These are phyloP conservation scores for Gryganskiella cystojenkinii DNA, from an alignment of 192 early-diverging fungal genomes.

Conservation along the genomic window DNA sequence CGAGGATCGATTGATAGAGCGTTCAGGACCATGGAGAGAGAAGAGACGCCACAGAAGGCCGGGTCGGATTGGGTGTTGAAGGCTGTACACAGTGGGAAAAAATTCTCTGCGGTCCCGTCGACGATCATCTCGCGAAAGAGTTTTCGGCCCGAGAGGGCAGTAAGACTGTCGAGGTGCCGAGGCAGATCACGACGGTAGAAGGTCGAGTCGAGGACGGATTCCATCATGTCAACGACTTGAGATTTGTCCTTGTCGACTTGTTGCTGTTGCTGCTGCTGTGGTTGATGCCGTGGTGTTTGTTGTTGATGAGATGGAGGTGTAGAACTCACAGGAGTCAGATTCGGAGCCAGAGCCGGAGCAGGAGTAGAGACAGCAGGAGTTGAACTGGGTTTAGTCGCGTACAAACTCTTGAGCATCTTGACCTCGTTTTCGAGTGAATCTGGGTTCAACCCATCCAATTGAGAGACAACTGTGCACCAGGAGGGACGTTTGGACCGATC, in stretches of 20 bases:
- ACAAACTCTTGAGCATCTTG: neutral
- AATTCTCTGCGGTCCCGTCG: constrained; percentile 81
- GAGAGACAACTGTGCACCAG: constrained; percentile 11
- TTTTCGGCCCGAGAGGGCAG: constrained; percentile 73
- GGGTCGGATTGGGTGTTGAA: constrained; percentile 93
- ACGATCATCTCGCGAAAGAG: constrained; percentile 84
- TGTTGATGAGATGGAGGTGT: neutral
- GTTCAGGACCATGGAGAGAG: constrained; percentile 93
- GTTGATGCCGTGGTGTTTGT: neutral
- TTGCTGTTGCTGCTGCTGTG: neutral
- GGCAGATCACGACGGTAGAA: constrained; percentile 76
- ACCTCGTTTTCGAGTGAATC: neutral
- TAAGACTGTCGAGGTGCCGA: constrained; percentile 74
- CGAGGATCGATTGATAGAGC: constrained; percentile 90
- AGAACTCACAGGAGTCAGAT: no score
- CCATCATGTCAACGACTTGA: constrained; percentile 40
- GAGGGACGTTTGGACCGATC: constrained; percentile 21
- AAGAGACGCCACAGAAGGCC: constrained; percentile 88
- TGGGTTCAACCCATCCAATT: constrained; percentile 3
- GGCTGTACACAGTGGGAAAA: constrained; percentile 85
- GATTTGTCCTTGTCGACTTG: constrained; percentile 9
- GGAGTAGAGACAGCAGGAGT: neutral
- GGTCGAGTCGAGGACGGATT: constrained; percentile 32
- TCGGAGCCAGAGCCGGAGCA: no score
- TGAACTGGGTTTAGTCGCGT: neutral